Percentiles rank a stretch among this genome's conserved stretches.
Evolutionary conservation across 371 early-diverging fungal genomes (phyloP).

Genomic region (Mucor saturninus): DNA sequence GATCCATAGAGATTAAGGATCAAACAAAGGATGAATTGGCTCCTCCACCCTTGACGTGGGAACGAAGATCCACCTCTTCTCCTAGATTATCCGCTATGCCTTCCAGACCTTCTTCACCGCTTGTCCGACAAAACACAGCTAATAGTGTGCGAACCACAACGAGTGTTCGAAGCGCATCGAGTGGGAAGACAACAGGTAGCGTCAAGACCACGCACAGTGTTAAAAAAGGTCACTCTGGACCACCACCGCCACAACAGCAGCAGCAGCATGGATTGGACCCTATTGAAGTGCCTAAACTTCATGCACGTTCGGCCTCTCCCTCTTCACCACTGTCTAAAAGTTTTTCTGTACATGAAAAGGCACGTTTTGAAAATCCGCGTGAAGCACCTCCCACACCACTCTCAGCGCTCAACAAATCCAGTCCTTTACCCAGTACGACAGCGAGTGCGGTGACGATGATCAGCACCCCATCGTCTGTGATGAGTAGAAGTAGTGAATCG

Average conservation of each 20-base stretch:
- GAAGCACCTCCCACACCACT: slow-evolving; percentile 27
- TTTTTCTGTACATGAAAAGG: slow-evolving; percentile 14
- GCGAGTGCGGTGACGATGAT: neutral
- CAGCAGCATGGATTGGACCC: neutral
- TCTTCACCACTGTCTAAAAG: slow-evolving; percentile 27
- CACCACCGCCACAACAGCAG: neutral
- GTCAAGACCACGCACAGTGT: neutral
- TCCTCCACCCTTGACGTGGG: slow-evolving; percentile 31
- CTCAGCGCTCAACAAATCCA: no score
- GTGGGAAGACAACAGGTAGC: neutral
- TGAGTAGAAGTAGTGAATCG: slow-evolving; percentile 10
- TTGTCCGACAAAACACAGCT: slow-evolving; percentile 9
- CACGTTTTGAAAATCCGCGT: slow-evolving; percentile 41
- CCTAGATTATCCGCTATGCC: slow-evolving; percentile 23
- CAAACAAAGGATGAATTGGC: slow-evolving; percentile 21
- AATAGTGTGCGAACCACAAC: neutral
- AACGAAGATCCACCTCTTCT: slow-evolving; percentile 37
- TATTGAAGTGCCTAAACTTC: slow-evolving; percentile 21
- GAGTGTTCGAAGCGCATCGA: neutral
- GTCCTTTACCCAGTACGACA: neutral
- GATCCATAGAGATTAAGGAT: slow-evolving; percentile 60
- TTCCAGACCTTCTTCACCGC: slow-evolving; percentile 17
- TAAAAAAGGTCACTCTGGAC: neutral
- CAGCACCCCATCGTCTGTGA: neutral
- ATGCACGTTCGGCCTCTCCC: slow-evolving; percentile 16